These are phyloP conservation scores for Ajuga chamaepitys DNA, from an alignment of 257 asterid species.

Conservation along the genomic window DNA sequence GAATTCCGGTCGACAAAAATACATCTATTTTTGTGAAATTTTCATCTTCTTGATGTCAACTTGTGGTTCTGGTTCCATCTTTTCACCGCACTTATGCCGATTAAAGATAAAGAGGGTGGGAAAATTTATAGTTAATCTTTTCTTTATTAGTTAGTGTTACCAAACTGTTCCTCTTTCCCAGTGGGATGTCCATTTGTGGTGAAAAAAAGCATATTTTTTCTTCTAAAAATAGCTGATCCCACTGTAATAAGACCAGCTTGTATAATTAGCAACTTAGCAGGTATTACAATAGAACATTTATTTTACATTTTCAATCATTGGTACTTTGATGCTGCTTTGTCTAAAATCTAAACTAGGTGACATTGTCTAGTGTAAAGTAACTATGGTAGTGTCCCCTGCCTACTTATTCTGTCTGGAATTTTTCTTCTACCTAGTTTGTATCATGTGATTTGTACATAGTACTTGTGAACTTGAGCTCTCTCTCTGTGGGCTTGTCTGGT, in stretches of 20 bases:
- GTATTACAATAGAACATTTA: neutral
- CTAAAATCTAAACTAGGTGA: constrained; percentile 11
- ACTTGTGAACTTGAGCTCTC: neutral
- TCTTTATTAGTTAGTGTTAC: constrained; percentile 11
- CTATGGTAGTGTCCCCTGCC: constrained; percentile 8
- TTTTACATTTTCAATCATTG: constrained; percentile 11
- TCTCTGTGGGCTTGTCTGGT: neutral
- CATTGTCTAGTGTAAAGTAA: constrained; percentile 20
- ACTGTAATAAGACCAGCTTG: neutral
- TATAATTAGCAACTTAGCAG: constrained; percentile 17
- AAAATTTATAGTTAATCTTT: constrained; percentile 18
- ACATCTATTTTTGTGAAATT: constrained; percentile 11
- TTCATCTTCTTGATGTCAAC: constrained; percentile 31
- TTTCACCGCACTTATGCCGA: constrained; percentile 33
- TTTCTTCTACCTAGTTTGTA: constrained; percentile 11
- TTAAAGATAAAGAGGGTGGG: constrained; percentile 26
- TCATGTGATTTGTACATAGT: neutral
- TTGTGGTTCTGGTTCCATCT: constrained; percentile 37
- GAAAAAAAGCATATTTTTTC: constrained; percentile 9
- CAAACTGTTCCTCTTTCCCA: constrained; percentile 5
- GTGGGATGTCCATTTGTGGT: constrained; percentile 15
- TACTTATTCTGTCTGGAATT: constrained; percentile 19
- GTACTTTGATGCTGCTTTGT: neutral
- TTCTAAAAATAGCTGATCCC: constrained; percentile 7
- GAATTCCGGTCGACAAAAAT: constrained; percentile 14